Evolutionary conservation across 495 filamentous ascomycete genomes (phyloP).

Genomic region (Daldinia bambusicola): DNA sequence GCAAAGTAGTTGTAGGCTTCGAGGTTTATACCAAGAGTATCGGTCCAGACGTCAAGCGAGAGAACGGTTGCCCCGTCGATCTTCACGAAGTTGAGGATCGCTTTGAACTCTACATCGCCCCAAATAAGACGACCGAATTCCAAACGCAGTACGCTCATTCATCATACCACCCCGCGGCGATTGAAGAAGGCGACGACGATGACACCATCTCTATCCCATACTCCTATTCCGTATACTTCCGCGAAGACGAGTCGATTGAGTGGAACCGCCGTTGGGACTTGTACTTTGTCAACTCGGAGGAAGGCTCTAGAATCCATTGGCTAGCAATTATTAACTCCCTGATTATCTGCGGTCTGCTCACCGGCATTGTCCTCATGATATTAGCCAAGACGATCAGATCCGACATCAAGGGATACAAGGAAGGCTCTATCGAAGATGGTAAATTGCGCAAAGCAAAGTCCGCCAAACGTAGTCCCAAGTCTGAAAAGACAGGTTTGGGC

Average conservation of each 20-base stretch:
- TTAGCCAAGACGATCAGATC: constrained; percentile 82
- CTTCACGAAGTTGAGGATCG: constrained; percentile 69
- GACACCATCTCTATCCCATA: constrained; percentile 83
- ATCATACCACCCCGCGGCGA: constrained; percentile 65
- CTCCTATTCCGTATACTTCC: constrained; percentile 92
- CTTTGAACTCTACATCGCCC: constrained; percentile 74
- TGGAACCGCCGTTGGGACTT: constrained; percentile 92
- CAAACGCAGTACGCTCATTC: constrained; percentile 67
- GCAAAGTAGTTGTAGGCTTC: constrained; percentile 89
- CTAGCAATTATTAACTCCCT: constrained; percentile 91
- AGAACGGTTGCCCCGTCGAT: constrained; percentile 72
- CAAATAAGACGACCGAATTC: constrained; percentile 65
- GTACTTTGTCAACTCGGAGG: constrained; percentile 92
- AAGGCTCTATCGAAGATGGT: constrained; percentile 72
- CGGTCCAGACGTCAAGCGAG: constrained; percentile 66
- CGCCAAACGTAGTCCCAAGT: constrained; percentile 52
- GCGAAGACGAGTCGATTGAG: constrained; percentile 82
- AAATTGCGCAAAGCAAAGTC: constrained; percentile 59
- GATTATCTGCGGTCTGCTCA: constrained; percentile 84
- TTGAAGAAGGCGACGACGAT: constrained; percentile 67
- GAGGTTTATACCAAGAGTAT: constrained; percentile 94
- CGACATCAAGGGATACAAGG: constrained; percentile 79
- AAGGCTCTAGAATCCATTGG: constrained; percentile 89
- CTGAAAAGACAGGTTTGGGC: constrained; percentile 66
- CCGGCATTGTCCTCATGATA: constrained; percentile 86